Evolutionary conservation across 768 basidiomycete genomes (phyloP).

Genomic region (Vishniacozyma victoriae): DNA sequence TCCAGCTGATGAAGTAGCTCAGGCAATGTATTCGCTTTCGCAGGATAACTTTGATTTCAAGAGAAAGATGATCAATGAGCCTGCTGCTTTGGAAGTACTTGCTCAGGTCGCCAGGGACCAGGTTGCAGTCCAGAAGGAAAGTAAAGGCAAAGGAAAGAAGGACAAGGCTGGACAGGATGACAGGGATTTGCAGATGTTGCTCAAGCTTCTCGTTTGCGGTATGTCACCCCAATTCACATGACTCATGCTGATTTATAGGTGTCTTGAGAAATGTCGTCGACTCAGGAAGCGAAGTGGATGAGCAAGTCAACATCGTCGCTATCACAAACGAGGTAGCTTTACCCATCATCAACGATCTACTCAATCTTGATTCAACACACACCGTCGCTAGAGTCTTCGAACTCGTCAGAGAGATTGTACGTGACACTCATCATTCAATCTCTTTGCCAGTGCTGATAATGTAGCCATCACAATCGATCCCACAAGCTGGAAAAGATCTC

Average conservation of each 20-base stretch:
- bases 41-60: constrained; percentile 80
- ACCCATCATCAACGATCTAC: constrained; percentile 35
- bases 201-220: constrained; percentile 31
- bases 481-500: constrained; percentile 51
- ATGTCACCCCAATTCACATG: constrained; percentile 5
- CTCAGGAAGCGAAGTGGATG: constrained; percentile 19
- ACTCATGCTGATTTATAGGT: constrained; percentile 13
- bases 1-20: constrained; percentile 53
- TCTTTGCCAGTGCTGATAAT: not conserved
- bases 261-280: constrained; percentile 29
- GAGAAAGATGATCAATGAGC: constrained; percentile 54
- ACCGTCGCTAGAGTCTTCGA: constrained; percentile 25
- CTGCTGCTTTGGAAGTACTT: constrained; percentile 20
- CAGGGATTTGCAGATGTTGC: constrained; percentile 29
- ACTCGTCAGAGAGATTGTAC: constrained; percentile 28
- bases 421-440: not conserved
- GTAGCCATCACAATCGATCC: not conserved
- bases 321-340: constrained; percentile 35
- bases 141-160: constrained; percentile 37
- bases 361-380: constrained; percentile 32
- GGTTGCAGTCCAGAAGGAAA: constrained; percentile 18
- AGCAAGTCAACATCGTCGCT: constrained; percentile 17
- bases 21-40: constrained; percentile 85
- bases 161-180: constrained; percentile 19
- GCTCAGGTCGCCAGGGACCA: constrained; percentile 13